Base-by-base conservation (phyloP, 768 basidiomycete genomes). In the Hygrophorus pudorinus region DNA sequence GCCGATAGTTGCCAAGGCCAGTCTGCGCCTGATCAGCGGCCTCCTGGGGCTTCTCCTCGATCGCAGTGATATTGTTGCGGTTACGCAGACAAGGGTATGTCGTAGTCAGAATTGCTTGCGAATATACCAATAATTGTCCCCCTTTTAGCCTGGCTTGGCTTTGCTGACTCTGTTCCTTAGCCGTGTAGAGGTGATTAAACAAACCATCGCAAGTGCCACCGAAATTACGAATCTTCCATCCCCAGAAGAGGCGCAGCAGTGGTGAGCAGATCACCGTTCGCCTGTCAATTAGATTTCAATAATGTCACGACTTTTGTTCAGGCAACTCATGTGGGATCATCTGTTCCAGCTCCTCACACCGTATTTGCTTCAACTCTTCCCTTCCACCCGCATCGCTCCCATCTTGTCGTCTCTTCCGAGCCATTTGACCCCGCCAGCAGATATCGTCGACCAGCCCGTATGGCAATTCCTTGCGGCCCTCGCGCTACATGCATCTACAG, bases 381-480 rank as follows among this genome's bases (percentile, higher is more conserved):
- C 96, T 1, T 96, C 94, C 3, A 81, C 85, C 13, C 81, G 91
- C 42, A 77, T 71, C 42, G 51, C 79, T 40, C 59, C 70, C 46
- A 48, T 46, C 35, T 60, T 57, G 31, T 66, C 61, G 37, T 63
- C 58, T 12, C 63, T 63, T 21, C 64, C 62, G 31, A 48, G 44
- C 14, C 50, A 50, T 32, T 38, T 42, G 10, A 57, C 60, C 20
- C 60, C 65, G 13, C 64, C 71, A 1, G 71, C 73, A 27, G 85
- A 86, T 57, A 69, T 75, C 46, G 71, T 85, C 44, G 90, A 94
- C 63, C 85, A 87, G 60, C 87, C 85, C 11, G 86, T 90, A n/a
- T 96, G 92, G 91, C 84, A 87, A 58, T 88, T 92, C 71, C 74
- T 96, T 29, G 88, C 91, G 5, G 81, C 89, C 1, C 65, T 98